Conservation (phyloP, 2,329 filamentous ascomycete genomes). For the Epichloe brachyelytri region DNA sequence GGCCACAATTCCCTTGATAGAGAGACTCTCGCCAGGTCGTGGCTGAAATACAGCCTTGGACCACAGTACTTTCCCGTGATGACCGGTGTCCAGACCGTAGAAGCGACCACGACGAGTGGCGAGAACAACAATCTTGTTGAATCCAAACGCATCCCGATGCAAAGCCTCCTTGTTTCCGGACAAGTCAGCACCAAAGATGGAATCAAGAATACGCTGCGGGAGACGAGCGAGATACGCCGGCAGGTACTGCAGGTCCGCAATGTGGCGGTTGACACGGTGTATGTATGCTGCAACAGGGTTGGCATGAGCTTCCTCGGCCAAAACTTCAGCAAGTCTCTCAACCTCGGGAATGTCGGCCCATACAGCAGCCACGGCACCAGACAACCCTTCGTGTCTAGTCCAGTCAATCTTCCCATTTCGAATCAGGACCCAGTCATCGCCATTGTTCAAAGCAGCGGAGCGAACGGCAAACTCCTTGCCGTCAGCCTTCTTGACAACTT, state of each 20-base stretch:
- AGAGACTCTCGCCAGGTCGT: slow-evolving; percentile 42
- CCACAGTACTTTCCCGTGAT: slow-evolving; percentile 66
- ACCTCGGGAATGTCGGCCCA: slow-evolving; percentile 67
- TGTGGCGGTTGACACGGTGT: slow-evolving; percentile 72
- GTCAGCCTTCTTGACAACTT: slow-evolving; percentile 62
- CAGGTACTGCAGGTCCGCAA: slow-evolving; percentile 63
- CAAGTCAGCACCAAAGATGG: slow-evolving; percentile 45
- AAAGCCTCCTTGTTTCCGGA: slow-evolving; percentile 31
- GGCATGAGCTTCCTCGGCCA: slow-evolving; percentile 77
- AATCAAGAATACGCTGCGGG: slow-evolving; percentile 54
- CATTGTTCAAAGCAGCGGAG: slow-evolving; percentile 55
- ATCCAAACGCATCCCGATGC: slow-evolving; percentile 68
- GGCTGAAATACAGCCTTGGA: slow-evolving; percentile 50
- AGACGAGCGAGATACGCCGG: slow-evolving; percentile 60
- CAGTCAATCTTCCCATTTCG: slow-evolving; percentile 72
- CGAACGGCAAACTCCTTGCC: slow-evolving; percentile 61
- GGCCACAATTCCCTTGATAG: slow-evolving; percentile 54
- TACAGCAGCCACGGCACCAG: slow-evolving; percentile 63
- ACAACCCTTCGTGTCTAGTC: slow-evolving; percentile 70
- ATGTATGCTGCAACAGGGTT: slow-evolving; percentile 73
- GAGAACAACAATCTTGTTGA: slow-evolving; percentile 72
- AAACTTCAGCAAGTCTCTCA: slow-evolving; percentile 62
- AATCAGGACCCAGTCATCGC: slow-evolving; percentile 67
- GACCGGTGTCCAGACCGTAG: slow-evolving; percentile 66
- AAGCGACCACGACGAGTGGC: slow-evolving; percentile 69